These are phyloP conservation scores for Urochloa ruziziensis DNA, from an alignment of 176 grass and related monocot genomes.

Conservation along the genomic window DNA sequence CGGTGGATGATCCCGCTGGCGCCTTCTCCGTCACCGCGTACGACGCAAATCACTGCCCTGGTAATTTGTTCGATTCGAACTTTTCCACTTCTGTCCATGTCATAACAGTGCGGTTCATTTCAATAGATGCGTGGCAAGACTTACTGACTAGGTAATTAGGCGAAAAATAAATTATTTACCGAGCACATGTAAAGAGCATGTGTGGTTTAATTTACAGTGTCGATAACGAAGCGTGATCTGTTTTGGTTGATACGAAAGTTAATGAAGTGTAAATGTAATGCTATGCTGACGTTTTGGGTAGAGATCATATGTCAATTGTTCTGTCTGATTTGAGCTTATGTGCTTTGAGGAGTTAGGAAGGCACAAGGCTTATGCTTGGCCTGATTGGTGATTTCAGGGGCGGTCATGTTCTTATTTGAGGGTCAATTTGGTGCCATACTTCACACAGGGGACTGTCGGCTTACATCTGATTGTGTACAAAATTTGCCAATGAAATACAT, in stretches of 20 bases:
- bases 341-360: background rate
- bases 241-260: background rate
- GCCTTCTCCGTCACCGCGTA: slow-evolving; percentile 60
- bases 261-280: too few relatives aligned
- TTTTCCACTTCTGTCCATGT: background rate
- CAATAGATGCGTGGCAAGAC: background rate
- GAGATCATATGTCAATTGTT: background rate
- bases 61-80: slow-evolving; percentile 22
- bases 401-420: slow-evolving; percentile 91
- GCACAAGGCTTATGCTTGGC: background rate
- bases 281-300: background rate
- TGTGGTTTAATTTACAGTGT: background rate
- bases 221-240: background rate
- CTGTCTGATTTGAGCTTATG: background rate
- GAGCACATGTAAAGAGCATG: background rate
- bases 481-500: slow-evolving; percentile 81
- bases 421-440: slow-evolving; percentile 78
- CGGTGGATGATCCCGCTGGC: slow-evolving; percentile 58
- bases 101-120: background rate
- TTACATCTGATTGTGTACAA: slow-evolving; percentile 73
- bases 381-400: slow-evolving; percentile 41
- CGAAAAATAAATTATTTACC: background rate
- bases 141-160: background rate
- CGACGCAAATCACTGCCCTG: slow-evolving; percentile 87
- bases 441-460: slow-evolving; percentile 78